phyloP scores from a whole-genome alignment of 371 early-diverging fungal species.

The Cladochytrium tenue region DNA sequence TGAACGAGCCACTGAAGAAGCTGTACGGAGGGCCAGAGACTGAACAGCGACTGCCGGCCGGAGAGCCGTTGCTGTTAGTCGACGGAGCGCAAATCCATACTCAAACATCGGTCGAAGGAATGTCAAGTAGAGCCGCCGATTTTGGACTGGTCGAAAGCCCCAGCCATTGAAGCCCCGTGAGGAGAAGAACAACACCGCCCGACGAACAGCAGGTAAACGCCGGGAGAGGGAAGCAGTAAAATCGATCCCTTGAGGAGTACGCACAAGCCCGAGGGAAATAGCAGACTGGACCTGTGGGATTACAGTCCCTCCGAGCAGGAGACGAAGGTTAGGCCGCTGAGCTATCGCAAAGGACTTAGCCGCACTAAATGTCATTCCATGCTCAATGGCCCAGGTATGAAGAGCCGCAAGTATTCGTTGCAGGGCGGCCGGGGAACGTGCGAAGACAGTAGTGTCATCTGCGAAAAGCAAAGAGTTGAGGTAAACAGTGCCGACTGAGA shows the following conservation, averaged over 20 bases:
- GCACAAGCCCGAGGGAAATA: conserved; percentile 4
- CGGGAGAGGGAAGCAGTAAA: not conserved
- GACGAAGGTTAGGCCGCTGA: not conserved
- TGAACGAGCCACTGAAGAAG: not conserved
- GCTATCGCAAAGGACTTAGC: not conserved
- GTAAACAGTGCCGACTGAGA: not conserved
- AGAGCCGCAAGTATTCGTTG: not conserved
- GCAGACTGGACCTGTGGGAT: conserved; percentile 1
- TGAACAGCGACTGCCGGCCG: not conserved
- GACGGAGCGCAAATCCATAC: conserved; percentile 15
- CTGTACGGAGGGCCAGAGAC: not conserved
- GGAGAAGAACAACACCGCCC: not conserved
- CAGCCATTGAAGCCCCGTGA: conserved; percentile 7
- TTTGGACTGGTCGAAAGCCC: conserved; percentile 1
- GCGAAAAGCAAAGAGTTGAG: conserved; percentile 17
- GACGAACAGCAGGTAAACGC: not conserved
- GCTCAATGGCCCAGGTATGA: not conserved
- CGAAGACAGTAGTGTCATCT: conserved; percentile 15
- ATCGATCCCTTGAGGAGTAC: conserved; percentile 3
- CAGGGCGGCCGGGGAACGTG: not conserved
- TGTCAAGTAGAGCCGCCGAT: not conserved
- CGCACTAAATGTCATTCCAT: conserved; percentile 2
- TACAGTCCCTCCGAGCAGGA: not conserved
- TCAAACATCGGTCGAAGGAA: conserved; percentile 15
- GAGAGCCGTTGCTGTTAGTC: not conserved